Evolutionary conservation across 2,329 filamentous ascomycete genomes (phyloP).

Genomic region (Penicillium sp.): DNA sequence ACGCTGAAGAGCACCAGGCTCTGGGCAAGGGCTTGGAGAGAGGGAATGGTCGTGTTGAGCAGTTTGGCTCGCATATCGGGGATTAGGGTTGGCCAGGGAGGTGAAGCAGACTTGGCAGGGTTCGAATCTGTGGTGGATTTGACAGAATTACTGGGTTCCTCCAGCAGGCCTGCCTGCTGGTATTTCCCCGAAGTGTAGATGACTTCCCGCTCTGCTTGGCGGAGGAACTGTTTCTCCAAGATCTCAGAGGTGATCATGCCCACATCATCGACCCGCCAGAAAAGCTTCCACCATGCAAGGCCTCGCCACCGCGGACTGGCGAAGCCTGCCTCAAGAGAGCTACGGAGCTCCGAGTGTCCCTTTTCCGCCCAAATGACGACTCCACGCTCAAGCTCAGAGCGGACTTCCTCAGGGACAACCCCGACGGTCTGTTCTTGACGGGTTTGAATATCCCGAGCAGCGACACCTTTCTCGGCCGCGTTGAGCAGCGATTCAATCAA

Average conservation of each 20-base stretch:
- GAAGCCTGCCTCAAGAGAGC: slow-evolving; percentile 74
- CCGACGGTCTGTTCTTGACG: slow-evolving; percentile 28
- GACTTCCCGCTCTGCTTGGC: slow-evolving; percentile 71
- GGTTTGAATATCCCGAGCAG: slow-evolving; percentile 27
- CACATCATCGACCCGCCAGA: slow-evolving; percentile 92
- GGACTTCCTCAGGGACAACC: slow-evolving; percentile 42
- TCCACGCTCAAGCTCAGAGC: slow-evolving; percentile 52
- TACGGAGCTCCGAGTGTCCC: slow-evolving; percentile 77
- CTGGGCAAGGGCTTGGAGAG: slow-evolving; percentile 68
- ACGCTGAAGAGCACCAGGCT: slow-evolving; percentile 70
- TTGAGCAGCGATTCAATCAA: slow-evolving; percentile 64
- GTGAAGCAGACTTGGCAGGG: slow-evolving; percentile 6
- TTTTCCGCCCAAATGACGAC: slow-evolving; percentile 71
- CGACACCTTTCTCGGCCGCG: slow-evolving; percentile 33
- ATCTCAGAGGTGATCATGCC: slow-evolving; percentile 77
- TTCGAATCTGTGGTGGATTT: slow-evolving; percentile 8
- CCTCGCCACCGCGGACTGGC: slow-evolving; percentile 71
- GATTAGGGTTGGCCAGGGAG: slow-evolving; percentile 71
- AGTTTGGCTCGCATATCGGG: slow-evolving; percentile 64
- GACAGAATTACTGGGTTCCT: slow-evolving; percentile 17
- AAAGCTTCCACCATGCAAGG: slow-evolving; percentile 88
- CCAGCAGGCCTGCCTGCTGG: slow-evolving; percentile 56
- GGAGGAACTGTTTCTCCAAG: slow-evolving; percentile 69
- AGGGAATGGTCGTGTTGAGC: slow-evolving; percentile 62
- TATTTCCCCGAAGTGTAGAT: slow-evolving; percentile 78